These are phyloP conservation scores for Pleurotus djamor DNA, from an alignment of 768 basidiomycete species.

Conservation along the genomic window DNA sequence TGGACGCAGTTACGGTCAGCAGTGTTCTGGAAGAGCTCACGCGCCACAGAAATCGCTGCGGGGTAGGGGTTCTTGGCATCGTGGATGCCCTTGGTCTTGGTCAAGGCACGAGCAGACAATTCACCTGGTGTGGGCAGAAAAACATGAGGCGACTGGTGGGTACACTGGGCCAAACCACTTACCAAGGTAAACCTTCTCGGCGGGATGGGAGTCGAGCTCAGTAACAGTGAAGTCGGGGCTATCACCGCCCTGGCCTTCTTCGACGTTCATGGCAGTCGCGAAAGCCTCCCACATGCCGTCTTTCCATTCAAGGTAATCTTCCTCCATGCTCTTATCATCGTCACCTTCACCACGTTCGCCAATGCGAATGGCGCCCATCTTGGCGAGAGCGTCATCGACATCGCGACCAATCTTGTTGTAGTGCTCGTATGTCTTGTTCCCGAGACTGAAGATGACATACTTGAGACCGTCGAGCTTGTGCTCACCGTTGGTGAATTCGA, in stretches of 20 bases:
- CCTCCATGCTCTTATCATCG: constrained; percentile 99
- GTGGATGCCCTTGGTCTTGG: constrained; percentile 92
- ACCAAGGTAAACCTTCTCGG: constrained; percentile 94
- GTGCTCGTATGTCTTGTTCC: constrained; percentile 94
- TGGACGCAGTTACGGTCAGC: constrained; percentile 91
- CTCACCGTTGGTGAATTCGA: constrained; percentile 82
- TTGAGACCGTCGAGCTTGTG: constrained; percentile 80
- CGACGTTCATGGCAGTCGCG: constrained; percentile 77
- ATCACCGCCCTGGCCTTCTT: constrained; percentile 96
- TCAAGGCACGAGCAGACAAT: constrained; percentile 91
- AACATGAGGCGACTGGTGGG: neutral
- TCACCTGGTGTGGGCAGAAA: constrained; percentile 54
- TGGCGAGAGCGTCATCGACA: constrained; percentile 68
- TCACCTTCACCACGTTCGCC: constrained; percentile 95
- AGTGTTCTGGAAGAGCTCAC: constrained; percentile 79
- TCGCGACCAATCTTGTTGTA: constrained; percentile 89
- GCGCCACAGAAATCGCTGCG: constrained; percentile 72
- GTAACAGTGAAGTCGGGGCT: constrained; percentile 91
- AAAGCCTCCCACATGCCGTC: constrained; percentile 96
- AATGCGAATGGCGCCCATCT: constrained; percentile 83
- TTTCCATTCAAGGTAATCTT: constrained; percentile 99
- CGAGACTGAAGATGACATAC: constrained; percentile 93
- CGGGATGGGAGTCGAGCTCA: constrained; percentile 70
- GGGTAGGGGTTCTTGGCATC: constrained; percentile 98
- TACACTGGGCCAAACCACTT: constrained; percentile 18